phyloP scores from a whole-genome alignment of 352 stramenopile species.

The Globisporangium yorkense region DNA sequence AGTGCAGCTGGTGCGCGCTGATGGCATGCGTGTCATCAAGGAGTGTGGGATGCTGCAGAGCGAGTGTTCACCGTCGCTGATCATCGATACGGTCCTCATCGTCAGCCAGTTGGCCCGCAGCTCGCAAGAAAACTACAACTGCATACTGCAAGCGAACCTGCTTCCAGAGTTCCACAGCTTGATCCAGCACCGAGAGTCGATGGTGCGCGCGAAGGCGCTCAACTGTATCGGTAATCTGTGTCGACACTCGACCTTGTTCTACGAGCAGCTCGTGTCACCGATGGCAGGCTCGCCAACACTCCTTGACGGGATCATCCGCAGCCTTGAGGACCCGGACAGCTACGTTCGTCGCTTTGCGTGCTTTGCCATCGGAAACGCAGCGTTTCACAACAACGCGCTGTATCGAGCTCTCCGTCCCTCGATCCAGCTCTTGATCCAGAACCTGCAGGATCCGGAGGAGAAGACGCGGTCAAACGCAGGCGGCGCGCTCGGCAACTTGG shows the following conservation, averaged over 20 bases:
- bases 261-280: conserved; percentile 44
- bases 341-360: conserved; percentile 89
- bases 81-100: conserved; percentile 81
- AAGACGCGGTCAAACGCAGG: conserved; percentile 92
- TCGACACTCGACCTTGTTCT: conserved; percentile 88
- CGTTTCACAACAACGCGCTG: conserved; percentile 83
- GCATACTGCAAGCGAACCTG: conserved; percentile 48
- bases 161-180: conserved; percentile 51
- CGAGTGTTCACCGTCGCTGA: conserved; percentile 45
- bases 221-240: conserved; percentile 93
- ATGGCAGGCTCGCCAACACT: conserved; percentile 23
- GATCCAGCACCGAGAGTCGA: conserved; percentile 52
- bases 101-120: conserved; percentile 82
- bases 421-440: conserved; percentile 62
- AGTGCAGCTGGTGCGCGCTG: conserved; percentile 61
- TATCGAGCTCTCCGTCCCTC: conserved; percentile 62
- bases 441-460: conserved; percentile 73
- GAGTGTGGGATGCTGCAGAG: conserved; percentile 49
- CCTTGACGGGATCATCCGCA: conserved; percentile 50
- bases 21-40: conserved; percentile 67
- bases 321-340: conserved; percentile 60
- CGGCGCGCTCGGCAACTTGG: conserved; percentile 89
- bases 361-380: conserved; percentile 93
- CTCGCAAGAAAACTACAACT: conserved; percentile 68
- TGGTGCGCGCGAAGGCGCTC: conserved; percentile 83